Evolutionary conservation across 2,329 filamentous ascomycete species (phyloP).

Genomic region (Penicillium sp.): DNA sequence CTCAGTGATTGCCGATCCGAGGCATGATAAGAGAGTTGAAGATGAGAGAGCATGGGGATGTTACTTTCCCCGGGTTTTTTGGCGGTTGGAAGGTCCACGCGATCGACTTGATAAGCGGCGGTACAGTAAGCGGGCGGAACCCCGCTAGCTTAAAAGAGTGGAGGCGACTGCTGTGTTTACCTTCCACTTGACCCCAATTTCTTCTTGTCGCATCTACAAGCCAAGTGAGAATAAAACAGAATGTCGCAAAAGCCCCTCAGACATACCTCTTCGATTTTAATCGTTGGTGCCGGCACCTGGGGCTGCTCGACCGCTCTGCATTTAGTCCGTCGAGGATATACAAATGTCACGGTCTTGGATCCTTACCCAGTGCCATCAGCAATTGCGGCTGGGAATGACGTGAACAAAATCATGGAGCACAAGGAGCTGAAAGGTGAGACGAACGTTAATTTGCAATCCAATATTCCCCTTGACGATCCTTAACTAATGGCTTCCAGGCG

Average conservation of each 20-base stretch:
- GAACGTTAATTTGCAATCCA: neutral
- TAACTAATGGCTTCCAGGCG: constrained; percentile 5
- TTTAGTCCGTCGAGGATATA: constrained; percentile 51
- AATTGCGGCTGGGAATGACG: constrained; percentile 53
- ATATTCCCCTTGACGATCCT: neutral
- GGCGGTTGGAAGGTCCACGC: constrained; percentile 21
- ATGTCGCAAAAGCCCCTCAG: constrained; percentile 5
- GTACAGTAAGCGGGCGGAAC: neutral
- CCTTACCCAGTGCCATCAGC: constrained; percentile 47
- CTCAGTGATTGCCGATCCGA: neutral
- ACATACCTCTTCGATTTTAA: constrained; percentile 33
- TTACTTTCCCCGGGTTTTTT: constrained; percentile 3
- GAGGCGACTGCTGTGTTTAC: neutral
- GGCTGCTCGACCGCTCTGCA: constrained; percentile 55
- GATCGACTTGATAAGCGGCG: constrained; percentile 1
- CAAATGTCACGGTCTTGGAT: constrained; percentile 51
- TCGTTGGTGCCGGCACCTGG: constrained; percentile 54
- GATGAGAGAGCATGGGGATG: constrained; percentile 7
- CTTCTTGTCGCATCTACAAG: neutral
- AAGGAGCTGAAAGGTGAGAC: constrained; percentile 37
- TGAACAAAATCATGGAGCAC: constrained; percentile 50
- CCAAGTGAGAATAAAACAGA: neutral
- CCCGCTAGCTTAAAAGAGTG: neutral
- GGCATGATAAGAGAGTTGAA: neutral
- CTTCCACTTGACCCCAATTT: neutral